Base-by-base conservation (phyloP, 2,329 filamentous ascomycete species). In the Oidium heveae region DNA sequence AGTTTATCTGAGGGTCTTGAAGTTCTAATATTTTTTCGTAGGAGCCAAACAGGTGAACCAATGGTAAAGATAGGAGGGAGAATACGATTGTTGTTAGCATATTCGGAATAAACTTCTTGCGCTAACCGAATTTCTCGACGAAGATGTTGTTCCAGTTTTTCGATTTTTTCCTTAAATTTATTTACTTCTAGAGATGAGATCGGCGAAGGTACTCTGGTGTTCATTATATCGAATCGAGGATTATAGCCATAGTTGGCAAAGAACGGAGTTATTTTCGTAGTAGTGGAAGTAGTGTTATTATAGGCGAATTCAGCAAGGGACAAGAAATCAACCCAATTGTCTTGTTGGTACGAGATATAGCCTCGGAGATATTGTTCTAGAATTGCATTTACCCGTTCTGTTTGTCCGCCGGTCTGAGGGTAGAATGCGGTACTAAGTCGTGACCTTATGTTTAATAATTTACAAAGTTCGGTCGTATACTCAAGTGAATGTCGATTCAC, bases 281-380 rank as follows among this genome's bases (percentile, higher is more conserved):
- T n/a, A 16, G 54, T 18, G 3, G 46, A 50, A 33, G 33, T n/a
- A 6, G 15, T n/a, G 37, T 39, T 59, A 28, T 56, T 58, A 28
- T 53, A 55, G 32, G 33, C 24, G n/a, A 58, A 58, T 33, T 58
- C 5, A 32, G 22, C 54, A 4, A 57, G 28, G 5, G 36, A 36
- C n/a, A 57, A 34, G 9, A 54, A 41, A 20, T 54, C 16, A 20
- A 54, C 49, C 54, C 49, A 57, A n/a, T 58, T 53, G 20, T 58
- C 39, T 20, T 58, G 20, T 16, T 52, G 33, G 41, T 58, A 50
- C 8, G 55, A 57, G 7, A 57, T 49, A 53, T 58, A 58, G 16
- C 20, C 52, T 18, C 46, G 7, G 4, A 58, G 28, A n/a, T 57
- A 58, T 15, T 20, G 4, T 37, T 58, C 36, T 9, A 58, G 8